Percentiles rank a stretch among this genome's conserved stretches.
phyloP scores from a whole-genome alignment of 2,329 filamentous ascomycete species.

The Botryotinia narcissicola region DNA sequence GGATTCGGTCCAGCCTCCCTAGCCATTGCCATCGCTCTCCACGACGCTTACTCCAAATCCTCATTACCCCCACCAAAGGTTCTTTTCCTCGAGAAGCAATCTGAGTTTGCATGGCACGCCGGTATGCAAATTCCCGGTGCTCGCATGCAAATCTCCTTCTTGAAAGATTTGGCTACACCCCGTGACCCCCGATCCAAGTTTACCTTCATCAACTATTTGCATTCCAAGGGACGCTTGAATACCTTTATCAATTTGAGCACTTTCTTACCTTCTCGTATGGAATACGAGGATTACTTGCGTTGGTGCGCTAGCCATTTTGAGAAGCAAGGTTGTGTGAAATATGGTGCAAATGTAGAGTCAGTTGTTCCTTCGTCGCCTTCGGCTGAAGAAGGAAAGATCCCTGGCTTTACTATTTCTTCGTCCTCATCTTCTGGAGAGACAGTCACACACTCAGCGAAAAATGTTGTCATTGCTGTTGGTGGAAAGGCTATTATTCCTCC shows the following conservation, averaged over 20 bases:
- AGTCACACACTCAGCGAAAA: slow-evolving; percentile 43
- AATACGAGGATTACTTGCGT: slow-evolving; percentile 93
- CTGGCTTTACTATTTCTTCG: slow-evolving; percentile 36
- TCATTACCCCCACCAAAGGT: slow-evolving; percentile 60
- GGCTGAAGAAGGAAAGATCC: slow-evolving; percentile 34
- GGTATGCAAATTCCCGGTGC: slow-evolving; percentile 93
- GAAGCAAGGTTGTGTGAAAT: slow-evolving; percentile 54
- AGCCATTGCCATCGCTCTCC: slow-evolving; percentile 82
- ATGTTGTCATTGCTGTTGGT: slow-evolving; percentile 63
- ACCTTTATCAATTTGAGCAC: slow-evolving; percentile 90
- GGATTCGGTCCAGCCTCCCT: slow-evolving; percentile 92
- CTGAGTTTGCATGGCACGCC: slow-evolving; percentile 83
- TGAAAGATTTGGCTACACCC: slow-evolving; percentile 91
- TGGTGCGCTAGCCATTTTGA: slow-evolving; percentile 86
- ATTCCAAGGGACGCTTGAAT: slow-evolving; percentile 75
- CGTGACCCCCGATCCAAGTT: slow-evolving; percentile 86
- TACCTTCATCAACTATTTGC: slow-evolving; percentile 93
- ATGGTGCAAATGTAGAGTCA: slow-evolving; percentile 74
- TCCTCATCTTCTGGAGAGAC: slow-evolving; percentile 41
- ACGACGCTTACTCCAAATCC: slow-evolving; percentile 62
- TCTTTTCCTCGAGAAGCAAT: slow-evolving; percentile 84
- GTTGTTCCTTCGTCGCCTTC: slow-evolving; percentile 25
- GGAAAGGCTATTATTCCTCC: slow-evolving; percentile 69
- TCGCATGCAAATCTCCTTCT: slow-evolving; percentile 96
- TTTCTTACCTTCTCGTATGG: slow-evolving; percentile 79